phyloP scores from a whole-genome alignment of 768 basidiomycete genomes.

The Boletus bicolor region DNA sequence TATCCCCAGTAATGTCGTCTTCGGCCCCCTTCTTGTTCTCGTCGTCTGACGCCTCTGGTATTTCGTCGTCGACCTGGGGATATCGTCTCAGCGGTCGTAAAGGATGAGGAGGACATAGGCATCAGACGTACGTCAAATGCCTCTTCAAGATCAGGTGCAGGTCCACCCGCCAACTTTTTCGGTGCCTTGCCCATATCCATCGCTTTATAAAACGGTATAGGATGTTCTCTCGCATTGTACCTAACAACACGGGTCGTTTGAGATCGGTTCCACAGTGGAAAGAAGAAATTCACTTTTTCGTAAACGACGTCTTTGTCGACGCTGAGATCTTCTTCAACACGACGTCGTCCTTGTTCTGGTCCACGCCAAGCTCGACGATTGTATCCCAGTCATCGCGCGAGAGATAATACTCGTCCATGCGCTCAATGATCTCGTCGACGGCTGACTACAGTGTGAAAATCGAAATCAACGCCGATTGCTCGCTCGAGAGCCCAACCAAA shows the following conservation, averaged over 20 bases:
- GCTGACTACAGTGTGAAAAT: conserved; percentile 34
- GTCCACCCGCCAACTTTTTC: conserved; percentile 74
- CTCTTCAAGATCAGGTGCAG: conserved; percentile 89
- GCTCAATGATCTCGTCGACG: conserved; percentile 76
- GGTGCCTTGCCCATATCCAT: conserved; percentile 72
- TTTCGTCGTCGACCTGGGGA: conserved; percentile 44
- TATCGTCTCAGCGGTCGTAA: not conserved
- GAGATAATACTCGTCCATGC: conserved; percentile 93
- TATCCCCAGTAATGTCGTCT: conserved; percentile 51
- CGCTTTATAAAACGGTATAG: conserved; percentile 92
- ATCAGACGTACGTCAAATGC: conserved; percentile 66
- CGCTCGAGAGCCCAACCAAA: not conserved
- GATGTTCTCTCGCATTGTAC: conserved; percentile 88
- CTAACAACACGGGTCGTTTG: conserved; percentile 36
- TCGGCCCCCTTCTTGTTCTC: conserved; percentile 34
- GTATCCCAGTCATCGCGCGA: conserved; percentile 97
- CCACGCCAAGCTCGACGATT: conserved; percentile 90
- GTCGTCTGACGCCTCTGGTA: conserved; percentile 47
- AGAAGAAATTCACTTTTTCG: conserved; percentile 55
- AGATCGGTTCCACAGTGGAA: not conserved
- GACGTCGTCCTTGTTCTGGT: conserved; percentile 64
- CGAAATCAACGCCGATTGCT: not conserved
- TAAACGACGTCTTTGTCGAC: conserved; percentile 81
- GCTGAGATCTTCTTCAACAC: conserved; percentile 82
- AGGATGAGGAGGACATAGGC: not conserved